Evolutionary conservation across 441 rosid genomes (phyloP).

Genomic region (Mallotus repandus): DNA sequence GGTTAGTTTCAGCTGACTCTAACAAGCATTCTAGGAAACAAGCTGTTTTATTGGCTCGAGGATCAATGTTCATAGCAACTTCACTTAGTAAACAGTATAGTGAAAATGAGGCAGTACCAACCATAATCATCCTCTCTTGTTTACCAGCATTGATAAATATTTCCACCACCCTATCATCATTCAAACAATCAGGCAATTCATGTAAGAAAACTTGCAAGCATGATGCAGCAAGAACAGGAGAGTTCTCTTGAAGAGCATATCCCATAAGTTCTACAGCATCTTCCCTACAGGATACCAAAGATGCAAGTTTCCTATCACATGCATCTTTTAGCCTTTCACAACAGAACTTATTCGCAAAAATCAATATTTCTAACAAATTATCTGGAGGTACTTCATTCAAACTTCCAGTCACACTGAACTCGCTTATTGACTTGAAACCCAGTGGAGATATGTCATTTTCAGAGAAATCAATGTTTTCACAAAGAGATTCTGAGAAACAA

Average conservation of each 20-base stretch:
- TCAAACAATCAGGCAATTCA: slow-evolving; percentile 76
- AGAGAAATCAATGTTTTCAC: slow-evolving; percentile 82
- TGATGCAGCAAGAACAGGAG: slow-evolving; percentile 77
- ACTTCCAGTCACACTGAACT: slow-evolving; percentile 63
- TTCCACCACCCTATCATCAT: slow-evolving; percentile 64
- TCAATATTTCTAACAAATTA: slow-evolving; percentile 74
- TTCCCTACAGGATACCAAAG: slow-evolving; percentile 59
- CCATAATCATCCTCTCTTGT: slow-evolving; percentile 67
- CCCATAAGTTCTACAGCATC: slow-evolving; percentile 92
- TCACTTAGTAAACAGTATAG: slow-evolving; percentile 84
- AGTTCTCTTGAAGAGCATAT: slow-evolving; percentile 76
- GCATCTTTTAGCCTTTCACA: slow-evolving; percentile 88
- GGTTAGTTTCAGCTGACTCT: slow-evolving; percentile 67
- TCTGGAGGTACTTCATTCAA: slow-evolving; percentile 52
- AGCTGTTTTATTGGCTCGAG: slow-evolving; percentile 62
- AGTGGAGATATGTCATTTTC: slow-evolving; percentile 68
- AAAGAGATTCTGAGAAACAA: slow-evolving; percentile 70
- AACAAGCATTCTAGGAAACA: slow-evolving; percentile 60
- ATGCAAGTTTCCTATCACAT: slow-evolving; percentile 82
- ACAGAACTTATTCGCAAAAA: slow-evolving; percentile 86
- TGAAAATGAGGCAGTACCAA: slow-evolving; percentile 74
- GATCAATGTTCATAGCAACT: slow-evolving; percentile 77
- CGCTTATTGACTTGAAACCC: slow-evolving; percentile 67
- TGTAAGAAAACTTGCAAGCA: slow-evolving; percentile 80
- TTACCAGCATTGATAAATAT: slow-evolving; percentile 51